Percentiles rank a stretch among this genome's conserved stretches.
Evolutionary conservation across 1,284 basidiomycete genomes (phyloP).

Genomic region (Wolfiporia cocos): DNA sequence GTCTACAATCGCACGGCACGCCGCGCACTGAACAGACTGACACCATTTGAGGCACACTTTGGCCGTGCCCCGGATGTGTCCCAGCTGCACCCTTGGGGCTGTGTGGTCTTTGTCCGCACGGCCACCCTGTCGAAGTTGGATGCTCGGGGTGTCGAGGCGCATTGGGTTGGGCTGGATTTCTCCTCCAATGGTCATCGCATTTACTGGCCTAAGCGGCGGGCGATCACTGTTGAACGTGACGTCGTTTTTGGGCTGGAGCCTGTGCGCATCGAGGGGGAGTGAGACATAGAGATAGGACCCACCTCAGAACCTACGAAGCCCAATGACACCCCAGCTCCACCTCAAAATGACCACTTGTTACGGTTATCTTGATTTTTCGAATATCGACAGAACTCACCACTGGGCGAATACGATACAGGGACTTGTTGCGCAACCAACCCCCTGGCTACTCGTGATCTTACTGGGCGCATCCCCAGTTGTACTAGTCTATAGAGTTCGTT

Average conservation of each 20-base stretch:
- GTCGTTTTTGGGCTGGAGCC: conserved; percentile 9
- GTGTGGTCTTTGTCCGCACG: background rate
- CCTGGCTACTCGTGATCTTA: too few relatives aligned
- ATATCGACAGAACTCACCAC: too few relatives aligned
- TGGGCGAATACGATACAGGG: too few relatives aligned
- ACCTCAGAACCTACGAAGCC: too few relatives aligned
- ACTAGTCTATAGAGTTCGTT: too few relatives aligned
- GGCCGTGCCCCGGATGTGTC: background rate
- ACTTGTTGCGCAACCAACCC: too few relatives aligned
- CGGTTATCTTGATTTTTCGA: too few relatives aligned
- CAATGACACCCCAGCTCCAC: too few relatives aligned
- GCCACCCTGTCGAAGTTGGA: background rate
- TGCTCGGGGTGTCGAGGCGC: conserved; percentile 5
- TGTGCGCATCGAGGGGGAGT: too few relatives aligned
- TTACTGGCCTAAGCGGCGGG: conserved; percentile 27
- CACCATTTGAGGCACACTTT: background rate
- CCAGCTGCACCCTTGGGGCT: background rate
- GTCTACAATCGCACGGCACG: conserved; percentile 27
- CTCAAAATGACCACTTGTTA: too few relatives aligned
- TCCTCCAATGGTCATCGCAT: conserved; percentile 26
- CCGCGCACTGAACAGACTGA: conserved; percentile 3
- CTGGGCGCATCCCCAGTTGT: too few relatives aligned
- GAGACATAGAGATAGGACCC: too few relatives aligned
- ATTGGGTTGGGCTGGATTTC: conserved; percentile 26
- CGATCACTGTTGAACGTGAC: conserved; percentile 29